Evolutionary conservation across 2,329 filamentous ascomycete genomes (phyloP).

Genomic region (Penicillium griseofulvum): DNA sequence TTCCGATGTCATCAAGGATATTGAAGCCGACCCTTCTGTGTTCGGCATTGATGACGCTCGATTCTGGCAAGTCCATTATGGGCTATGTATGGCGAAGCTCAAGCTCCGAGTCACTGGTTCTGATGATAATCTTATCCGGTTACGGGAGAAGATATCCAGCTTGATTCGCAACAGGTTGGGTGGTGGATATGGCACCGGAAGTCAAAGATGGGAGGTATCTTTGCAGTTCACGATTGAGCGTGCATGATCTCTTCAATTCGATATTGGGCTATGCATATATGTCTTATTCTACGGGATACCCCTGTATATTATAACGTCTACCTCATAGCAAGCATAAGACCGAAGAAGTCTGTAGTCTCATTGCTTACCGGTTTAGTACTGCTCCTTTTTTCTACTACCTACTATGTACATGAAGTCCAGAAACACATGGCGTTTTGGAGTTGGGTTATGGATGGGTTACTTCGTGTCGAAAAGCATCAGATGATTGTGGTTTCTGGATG

Average conservation of each 20-base stretch:
- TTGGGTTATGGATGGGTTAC: too few relatives aligned
- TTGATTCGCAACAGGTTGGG: constrained; percentile 82
- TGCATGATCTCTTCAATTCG: constrained; percentile 26
- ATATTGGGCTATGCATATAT: not conserved
- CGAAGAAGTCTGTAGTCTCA: too few relatives aligned
- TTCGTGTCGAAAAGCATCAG: too few relatives aligned
- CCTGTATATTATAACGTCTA: constrained; percentile 1
- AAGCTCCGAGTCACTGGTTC: constrained; percentile 72
- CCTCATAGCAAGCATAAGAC: not conserved
- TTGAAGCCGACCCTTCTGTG: constrained; percentile 75
- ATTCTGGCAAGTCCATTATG: constrained; percentile 99
- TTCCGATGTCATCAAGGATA: constrained; percentile 75
- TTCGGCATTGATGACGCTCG: constrained; percentile 80
- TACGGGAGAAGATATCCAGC: constrained; percentile 73
- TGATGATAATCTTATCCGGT: constrained; percentile 67
- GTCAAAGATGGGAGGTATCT: constrained; percentile 88
- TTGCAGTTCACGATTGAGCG: constrained; percentile 67
- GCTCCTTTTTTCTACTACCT: too few relatives aligned
- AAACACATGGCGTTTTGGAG: too few relatives aligned
- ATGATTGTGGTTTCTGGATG: too few relatives aligned
- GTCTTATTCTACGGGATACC: not conserved
- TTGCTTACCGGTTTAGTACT: too few relatives aligned
- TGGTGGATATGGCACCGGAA: constrained; percentile 77
- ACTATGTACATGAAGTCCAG: too few relatives aligned
- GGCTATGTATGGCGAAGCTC: constrained; percentile 91